These are phyloP conservation scores for Kodamaea kakaduensis DNA, from an alignment of 805 yeast genomes.

Conservation along the genomic window DNA sequence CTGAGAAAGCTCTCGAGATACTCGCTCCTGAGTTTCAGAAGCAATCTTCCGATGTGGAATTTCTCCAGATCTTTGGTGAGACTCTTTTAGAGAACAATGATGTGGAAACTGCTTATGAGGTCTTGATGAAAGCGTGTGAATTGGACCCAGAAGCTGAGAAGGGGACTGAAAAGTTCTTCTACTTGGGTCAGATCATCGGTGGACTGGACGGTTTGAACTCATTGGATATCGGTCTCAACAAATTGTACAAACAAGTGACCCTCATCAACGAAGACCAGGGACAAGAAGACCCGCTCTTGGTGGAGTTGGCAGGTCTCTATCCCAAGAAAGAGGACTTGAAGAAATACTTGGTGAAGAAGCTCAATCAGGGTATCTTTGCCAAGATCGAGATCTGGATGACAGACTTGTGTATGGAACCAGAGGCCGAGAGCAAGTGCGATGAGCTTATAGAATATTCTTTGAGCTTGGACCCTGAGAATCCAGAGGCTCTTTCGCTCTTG, in stretches of 20 bases:
- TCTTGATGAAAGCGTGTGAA: conserved; percentile 57
- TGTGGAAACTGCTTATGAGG: conserved; percentile 70
- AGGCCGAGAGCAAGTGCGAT: conserved; percentile 82
- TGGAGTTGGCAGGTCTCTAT: conserved; percentile 24
- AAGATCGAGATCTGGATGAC: conserved; percentile 97
- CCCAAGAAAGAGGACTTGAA: conserved; percentile 20
- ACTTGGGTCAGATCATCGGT: conserved; percentile 88
- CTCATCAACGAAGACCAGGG: conserved; percentile 25
- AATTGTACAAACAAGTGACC: conserved; percentile 36
- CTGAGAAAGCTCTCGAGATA: conserved; percentile 50
- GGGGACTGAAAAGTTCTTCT: conserved; percentile 81
- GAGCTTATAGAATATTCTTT: conserved; percentile 62
- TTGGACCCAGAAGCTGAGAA: conserved; percentile 61
- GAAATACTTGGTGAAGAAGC: conserved; percentile 47
- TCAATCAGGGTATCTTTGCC: conserved; percentile 76
- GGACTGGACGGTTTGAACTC: conserved; percentile 67
- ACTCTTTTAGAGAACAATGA: conserved; percentile 74
- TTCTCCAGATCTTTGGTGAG: conserved; percentile 68
- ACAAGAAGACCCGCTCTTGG: conserved; percentile 21
- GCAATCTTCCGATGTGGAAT: conserved; percentile 35
- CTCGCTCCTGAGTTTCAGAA: conserved; percentile 36
- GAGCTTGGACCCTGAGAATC: conserved; percentile 54
- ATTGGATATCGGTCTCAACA: conserved; percentile 59
- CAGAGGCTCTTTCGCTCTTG: conserved; percentile 78
- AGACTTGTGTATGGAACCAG: conserved; percentile 88